Evolutionary conservation across 306 rosid genomes (phyloP), one percentile per base, ranked within the genome.

Genomic region (Elaeagnus macrophylla): DNA sequence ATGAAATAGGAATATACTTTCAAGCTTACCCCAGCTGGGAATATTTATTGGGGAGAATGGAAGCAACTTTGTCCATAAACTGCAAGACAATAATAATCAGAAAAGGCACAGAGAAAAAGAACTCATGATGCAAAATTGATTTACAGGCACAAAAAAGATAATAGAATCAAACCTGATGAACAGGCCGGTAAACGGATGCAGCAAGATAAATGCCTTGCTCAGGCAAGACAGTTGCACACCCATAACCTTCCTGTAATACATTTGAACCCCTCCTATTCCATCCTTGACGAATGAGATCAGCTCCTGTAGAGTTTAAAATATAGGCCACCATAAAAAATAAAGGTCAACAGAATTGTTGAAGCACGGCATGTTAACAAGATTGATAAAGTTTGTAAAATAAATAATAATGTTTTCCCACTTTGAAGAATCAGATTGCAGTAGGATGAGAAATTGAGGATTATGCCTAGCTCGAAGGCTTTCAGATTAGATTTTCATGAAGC

Each of bases 151-250:
- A 19, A 41, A 52, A 49, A 37, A 39, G 44, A 56, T 40, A 56
- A 51, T 19, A 62, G 57, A 57, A 25, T 44, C 46, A 67, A 69
- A 91, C 99, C 99, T 91, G 95, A 73, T 80, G 82, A 75, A 93
- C 96, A 38, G 99, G 99, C 59, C 99, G 89, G 70, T 82, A 93
- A 62, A 84, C 4, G 15, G 99, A 85, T 67, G 99, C 96, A 37
- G 99, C 96, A 61, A 93, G 75, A 79, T 93, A 93, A 61, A 93
- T 87, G 69, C 99, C 99, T 74, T 84, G 96, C 75, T 93, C 99
- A 41, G 99, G 99, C 71, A 93, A 75, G 78, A 93, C 85, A 48
- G 95, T 80, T 40, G 95, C 94, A 55, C 96, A 93, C 48, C 99
- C 99, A 82, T 93, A 93, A 65, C 99, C 99, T 75, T 93, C 99